phyloP scores from a whole-genome alignment of 345 rosid species.

The Citrus sp. region DNA sequence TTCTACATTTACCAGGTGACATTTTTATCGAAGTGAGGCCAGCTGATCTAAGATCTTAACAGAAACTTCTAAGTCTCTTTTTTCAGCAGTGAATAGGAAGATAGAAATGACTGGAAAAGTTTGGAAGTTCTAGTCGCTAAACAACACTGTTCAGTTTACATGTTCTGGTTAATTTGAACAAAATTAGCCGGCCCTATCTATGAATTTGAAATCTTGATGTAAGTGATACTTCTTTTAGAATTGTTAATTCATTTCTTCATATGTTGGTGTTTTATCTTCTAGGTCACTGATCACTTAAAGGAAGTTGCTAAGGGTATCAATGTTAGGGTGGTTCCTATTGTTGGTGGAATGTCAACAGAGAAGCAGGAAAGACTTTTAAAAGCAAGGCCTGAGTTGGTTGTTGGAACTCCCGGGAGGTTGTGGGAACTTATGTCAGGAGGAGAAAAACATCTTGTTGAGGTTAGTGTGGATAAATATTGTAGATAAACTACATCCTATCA shows the following conservation, averaged over 20 bases:
- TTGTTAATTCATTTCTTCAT: background rate
- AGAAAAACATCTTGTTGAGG: slow-evolving; percentile 90
- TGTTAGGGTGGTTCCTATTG: slow-evolving; percentile 77
- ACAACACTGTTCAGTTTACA: background rate
- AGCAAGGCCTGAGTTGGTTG: slow-evolving; percentile 84
- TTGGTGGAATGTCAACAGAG: slow-evolving; percentile 92
- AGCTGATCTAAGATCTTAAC: background rate
- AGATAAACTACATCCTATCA: background rate
- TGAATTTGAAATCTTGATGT: background rate
- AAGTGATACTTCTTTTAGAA: background rate
- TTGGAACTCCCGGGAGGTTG: slow-evolving; percentile 94
- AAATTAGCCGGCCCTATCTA: background rate
- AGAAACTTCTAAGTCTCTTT: background rate
- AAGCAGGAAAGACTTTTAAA: slow-evolving; percentile 87
- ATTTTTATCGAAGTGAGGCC: background rate
- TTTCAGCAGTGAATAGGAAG: background rate
- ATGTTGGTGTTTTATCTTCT: slow-evolving; percentile 8
- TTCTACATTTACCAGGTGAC: background rate
- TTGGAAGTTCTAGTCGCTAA: background rate
- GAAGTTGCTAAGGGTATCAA: slow-evolving; percentile 55
- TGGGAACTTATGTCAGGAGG: slow-evolving; percentile 98
- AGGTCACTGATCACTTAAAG: slow-evolving; percentile 90
- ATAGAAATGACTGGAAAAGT: background rate
- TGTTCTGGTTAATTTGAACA: background rate
- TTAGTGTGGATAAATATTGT: slow-evolving; percentile 27